phyloP scores from a whole-genome alignment of 176 grass and related monocot genomes.

The Hordeum vulgare region DNA sequence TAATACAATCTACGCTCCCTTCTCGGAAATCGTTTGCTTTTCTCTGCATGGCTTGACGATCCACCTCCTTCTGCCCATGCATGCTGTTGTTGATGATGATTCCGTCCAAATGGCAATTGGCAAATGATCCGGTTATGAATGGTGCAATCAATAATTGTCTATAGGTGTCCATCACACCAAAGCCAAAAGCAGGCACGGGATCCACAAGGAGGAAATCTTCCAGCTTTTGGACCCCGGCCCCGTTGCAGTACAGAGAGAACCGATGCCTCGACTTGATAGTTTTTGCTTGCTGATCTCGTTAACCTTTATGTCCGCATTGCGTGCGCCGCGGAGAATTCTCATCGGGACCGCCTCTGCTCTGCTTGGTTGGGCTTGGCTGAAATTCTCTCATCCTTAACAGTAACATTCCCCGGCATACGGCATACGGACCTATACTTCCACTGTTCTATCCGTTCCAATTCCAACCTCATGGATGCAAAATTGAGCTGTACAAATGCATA shows the following conservation, averaged over 20 bases:
- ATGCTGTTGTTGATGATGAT: conserved; percentile 22
- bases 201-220: conserved; percentile 31
- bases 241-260: conserved; percentile 40
- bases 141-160: conserved; percentile 39
- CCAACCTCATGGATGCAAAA: neutral
- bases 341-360: neutral
- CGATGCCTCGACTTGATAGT: conserved; percentile 45
- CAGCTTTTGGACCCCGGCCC: conserved; percentile 37
- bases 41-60: neutral
- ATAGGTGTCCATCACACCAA: conserved; percentile 33
- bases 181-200: conserved; percentile 32
- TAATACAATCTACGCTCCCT: neutral
- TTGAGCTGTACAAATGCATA: conserved; percentile 3
- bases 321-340: neutral
- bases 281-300: conserved; percentile 26
- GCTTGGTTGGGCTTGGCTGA: neutral
- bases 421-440: conserved; percentile 21
- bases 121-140: neutral
- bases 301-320: conserved; percentile 30
- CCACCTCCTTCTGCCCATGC: neutral
- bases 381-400: conserved; percentile 26
- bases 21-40: neutral
- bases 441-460: conserved; percentile 9
- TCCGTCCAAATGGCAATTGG: conserved; percentile 3
- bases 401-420: conserved; percentile 22